phyloP scores from a whole-genome alignment of 345 rosid species.

The Corchorus capsularis region DNA sequence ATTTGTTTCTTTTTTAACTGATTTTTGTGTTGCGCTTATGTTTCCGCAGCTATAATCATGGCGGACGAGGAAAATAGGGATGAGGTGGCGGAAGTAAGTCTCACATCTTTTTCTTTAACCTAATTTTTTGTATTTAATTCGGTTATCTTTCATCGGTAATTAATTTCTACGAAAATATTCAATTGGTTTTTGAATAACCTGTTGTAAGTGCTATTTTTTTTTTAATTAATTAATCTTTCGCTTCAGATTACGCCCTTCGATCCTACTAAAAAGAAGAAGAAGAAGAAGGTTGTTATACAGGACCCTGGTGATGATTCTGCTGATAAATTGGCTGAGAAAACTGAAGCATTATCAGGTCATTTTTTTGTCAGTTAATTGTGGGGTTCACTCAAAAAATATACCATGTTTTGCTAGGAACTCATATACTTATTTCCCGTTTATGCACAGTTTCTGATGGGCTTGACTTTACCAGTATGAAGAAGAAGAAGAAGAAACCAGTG shows the following conservation, averaged over 20 bases:
- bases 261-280: constrained; percentile 95
- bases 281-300: constrained; percentile 78
- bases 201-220: neutral
- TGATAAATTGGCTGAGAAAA: constrained; percentile 68
- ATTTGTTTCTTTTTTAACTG: neutral
- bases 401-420: constrained; percentile 2
- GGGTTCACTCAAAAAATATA: neutral
- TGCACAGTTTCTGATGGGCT: constrained; percentile 75
- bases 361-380: neutral
- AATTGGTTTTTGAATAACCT: neutral
- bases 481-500: constrained; percentile 95
- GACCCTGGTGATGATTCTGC: constrained; percentile 62
- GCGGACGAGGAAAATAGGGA: constrained; percentile 65
- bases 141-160: neutral
- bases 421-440: neutral
- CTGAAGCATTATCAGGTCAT: constrained; percentile 67
- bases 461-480: constrained; percentile 85
- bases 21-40: too few relatives aligned
- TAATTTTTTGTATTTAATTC: neutral
- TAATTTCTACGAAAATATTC: neutral
- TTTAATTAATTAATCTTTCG: neutral
- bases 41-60: constrained; percentile 31
- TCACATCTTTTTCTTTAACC: neutral
- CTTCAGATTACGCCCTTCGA: constrained; percentile 82
- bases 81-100: constrained; percentile 55